phyloP scores from a whole-genome alignment of 202 grass and related monocot species.

The Eragrostis tef region DNA sequence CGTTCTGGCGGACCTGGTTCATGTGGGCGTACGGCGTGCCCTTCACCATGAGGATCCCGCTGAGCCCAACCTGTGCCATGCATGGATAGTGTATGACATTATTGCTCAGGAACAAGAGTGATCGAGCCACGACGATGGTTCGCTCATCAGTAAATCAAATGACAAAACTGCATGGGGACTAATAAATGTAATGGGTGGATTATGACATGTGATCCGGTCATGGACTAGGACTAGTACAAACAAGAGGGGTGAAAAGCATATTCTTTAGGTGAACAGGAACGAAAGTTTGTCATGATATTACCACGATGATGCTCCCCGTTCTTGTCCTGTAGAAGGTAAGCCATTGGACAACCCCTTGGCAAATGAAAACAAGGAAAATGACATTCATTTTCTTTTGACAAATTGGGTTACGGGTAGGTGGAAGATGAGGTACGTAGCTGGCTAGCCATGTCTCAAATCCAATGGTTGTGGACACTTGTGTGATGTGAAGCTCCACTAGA shows the following conservation, averaged over 20 bases:
- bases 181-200: no score
- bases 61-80: constrained; percentile 66
- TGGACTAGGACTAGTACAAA: no score
- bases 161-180: neutral
- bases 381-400: neutral
- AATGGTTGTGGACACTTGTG: neutral
- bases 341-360: neutral
- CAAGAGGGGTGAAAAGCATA: neutral
- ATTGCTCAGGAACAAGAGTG: neutral
- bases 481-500: constrained; percentile 16
- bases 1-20: constrained; percentile 47
- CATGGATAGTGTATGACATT: neutral
- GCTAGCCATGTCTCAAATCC: neutral
- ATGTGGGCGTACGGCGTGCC: constrained; percentile 69
- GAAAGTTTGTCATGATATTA: no score
- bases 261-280: no score
- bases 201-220: neutral
- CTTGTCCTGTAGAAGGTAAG: neutral
- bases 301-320: neutral
- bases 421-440: neutral
- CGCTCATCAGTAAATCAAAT: neutral
- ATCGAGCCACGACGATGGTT: neutral
- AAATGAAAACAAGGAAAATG: neutral
- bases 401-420: neutral
- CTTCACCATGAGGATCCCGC: constrained; percentile 90